Conservation (phyloP, 1,284 basidiomycete species). For the Meripilus lineatus region DNA sequence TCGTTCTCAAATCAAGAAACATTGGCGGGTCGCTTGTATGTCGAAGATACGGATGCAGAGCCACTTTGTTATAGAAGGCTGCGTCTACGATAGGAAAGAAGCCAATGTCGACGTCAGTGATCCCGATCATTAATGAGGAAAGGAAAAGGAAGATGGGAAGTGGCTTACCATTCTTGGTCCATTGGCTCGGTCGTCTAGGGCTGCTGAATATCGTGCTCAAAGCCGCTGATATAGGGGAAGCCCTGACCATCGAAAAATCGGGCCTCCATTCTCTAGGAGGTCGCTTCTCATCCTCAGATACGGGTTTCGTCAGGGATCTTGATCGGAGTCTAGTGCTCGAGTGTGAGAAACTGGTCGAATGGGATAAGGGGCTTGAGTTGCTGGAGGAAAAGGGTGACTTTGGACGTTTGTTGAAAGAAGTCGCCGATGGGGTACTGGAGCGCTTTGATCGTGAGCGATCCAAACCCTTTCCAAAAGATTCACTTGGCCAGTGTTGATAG, state of each 20-base stretch:
- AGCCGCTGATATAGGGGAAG: slow-evolving; percentile 15
- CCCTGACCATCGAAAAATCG: slow-evolving; percentile 28
- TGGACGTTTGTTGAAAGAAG: too few relatives aligned
- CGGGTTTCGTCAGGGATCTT: not conserved
- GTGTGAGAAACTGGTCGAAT: not conserved
- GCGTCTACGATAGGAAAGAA: slow-evolving; percentile 1
- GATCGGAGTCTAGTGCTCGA: not conserved
- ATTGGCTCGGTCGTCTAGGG: not conserved
- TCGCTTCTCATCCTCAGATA: slow-evolving; percentile 19
- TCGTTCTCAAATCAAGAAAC: slow-evolving; percentile 32
- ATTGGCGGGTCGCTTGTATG: slow-evolving; percentile 26
- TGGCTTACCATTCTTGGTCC: slow-evolving; percentile 1
- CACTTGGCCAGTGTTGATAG: not conserved
- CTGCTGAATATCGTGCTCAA: slow-evolving; percentile 18
- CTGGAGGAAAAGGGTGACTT: too few relatives aligned
- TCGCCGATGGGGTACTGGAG: not conserved
- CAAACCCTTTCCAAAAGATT: not conserved
- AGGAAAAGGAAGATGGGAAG: not conserved
- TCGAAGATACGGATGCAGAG: slow-evolving; percentile 32
- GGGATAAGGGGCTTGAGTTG: not conserved
- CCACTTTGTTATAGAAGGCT: slow-evolving; percentile 15
- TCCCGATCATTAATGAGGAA: not conserved
- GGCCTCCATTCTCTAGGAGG: slow-evolving; percentile 32
- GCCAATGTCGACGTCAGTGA: not conserved
- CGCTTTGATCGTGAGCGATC: not conserved